These are phyloP conservation scores for Alternaria arborescens DNA, from an alignment of 2,329 filamentous ascomycete species.

Conservation along the genomic window DNA sequence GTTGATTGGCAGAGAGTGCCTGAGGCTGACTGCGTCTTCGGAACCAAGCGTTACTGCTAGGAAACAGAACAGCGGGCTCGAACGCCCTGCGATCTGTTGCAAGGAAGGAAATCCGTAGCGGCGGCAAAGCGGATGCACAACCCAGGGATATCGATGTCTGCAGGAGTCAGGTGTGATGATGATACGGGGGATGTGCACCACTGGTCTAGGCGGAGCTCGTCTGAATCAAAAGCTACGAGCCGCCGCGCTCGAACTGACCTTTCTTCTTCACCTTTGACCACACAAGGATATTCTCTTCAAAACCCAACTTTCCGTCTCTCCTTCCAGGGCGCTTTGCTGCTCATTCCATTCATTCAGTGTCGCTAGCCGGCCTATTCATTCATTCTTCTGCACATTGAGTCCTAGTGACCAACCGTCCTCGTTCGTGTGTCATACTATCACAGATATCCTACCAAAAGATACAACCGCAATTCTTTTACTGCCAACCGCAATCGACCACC, in stretches of 20 bases:
- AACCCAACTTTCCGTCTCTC: conserved; percentile 45
- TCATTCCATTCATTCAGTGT: conserved; percentile 45
- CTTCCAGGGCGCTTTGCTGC: conserved; percentile 36
- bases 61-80: conserved; percentile 27
- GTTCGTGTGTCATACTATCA: conserved; percentile 37
- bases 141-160: conserved; percentile 24
- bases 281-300: conserved; percentile 33
- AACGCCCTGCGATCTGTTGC: conserved; percentile 31
- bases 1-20: conserved; percentile 37
- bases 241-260: conserved; percentile 10
- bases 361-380: conserved; percentile 50
- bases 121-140: conserved; percentile 26
- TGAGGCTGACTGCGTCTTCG: conserved; percentile 34
- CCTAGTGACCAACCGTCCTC: conserved; percentile 42
- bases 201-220: conserved; percentile 13
- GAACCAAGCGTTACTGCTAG: conserved; percentile 26
- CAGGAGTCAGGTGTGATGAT: conserved; percentile 12
- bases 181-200: conserved; percentile 6
- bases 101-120: conserved; percentile 34
- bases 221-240: conserved; percentile 33
- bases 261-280: conserved; percentile 25
- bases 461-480: conserved; percentile 5
- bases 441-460: conserved; percentile 7
- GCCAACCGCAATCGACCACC: conserved; percentile 3
- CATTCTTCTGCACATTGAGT: conserved; percentile 28